Base-by-base conservation (phyloP, 805 yeast genomes). In the Saturnispora halmiae region DNA sequence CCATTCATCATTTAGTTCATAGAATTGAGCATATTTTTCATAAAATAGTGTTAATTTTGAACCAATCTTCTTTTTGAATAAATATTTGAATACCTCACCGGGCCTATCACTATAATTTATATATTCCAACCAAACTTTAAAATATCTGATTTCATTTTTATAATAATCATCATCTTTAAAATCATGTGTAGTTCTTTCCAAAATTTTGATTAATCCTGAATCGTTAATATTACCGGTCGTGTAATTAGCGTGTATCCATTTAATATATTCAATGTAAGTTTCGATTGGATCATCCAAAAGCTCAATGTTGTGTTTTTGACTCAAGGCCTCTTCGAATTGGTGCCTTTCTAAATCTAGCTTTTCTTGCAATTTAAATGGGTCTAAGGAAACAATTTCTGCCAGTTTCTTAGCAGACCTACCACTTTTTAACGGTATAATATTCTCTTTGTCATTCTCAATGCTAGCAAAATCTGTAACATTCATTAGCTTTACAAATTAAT, bases 221-320 rank as follows among this genome's bases (percentile, higher is more conserved):
- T 78, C 80, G 4, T 68, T 64, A 3, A 72, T 67, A 26, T 69
- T 66, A 0, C 70, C 94, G 30, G 77, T 75, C 0, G 88, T 84
- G 51, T 60, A 78, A 47, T 63, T 71, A 26, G 69, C 67, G 44
- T 71, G 75, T 9, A 75, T 71, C 94, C 95, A 86, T n/a, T 66
- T 55, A 10, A 87, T 65, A 51, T 84, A 87, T 15, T 79, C 79
- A n/a, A 85, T 47, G 57, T 71, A 86, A 1, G 77, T 73, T 46
- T 82, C 85, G 18, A 87, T 56, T 0, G 96, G 96, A 56, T 88
- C 96, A 60, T 87, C 95, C 31, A 77, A 56, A 13, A 78, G 85
- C 4, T 75, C 80, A 6, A 75, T 46, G 2, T 65, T 14, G 3
- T 45, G 43, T 27, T 14, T 26, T 0, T 55, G 64, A 8, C 55